Conservation (phyloP, 371 early-diverging fungal genomes). For the Dichotomocladium elegans region DNA sequence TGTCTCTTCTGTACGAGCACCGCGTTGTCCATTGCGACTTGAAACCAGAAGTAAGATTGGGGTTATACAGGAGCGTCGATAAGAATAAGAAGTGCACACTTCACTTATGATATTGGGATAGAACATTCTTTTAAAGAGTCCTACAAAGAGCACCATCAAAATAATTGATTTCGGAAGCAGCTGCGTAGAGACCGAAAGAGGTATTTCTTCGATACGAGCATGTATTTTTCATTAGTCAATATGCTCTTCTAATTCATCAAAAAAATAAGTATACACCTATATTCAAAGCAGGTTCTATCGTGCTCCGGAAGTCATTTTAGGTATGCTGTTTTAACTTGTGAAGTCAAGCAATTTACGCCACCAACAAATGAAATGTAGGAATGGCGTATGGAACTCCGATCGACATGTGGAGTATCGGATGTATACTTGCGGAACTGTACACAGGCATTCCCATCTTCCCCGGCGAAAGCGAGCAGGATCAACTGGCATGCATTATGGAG, state of each 20-base stretch:
- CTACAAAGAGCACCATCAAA: constrained; percentile 63
- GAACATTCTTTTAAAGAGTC: constrained; percentile 64
- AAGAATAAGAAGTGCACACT: too few relatives aligned
- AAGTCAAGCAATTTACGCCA: not conserved
- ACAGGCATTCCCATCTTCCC: constrained; percentile 93
- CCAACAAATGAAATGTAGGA: too few relatives aligned
- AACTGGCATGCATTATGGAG: constrained; percentile 92
- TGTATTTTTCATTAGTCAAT: too few relatives aligned
- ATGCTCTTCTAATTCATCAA: not conserved
- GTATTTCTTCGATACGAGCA: too few relatives aligned
- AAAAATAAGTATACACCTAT: constrained; percentile 76
- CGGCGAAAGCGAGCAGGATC: constrained; percentile 95
- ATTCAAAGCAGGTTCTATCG: constrained; percentile 96
- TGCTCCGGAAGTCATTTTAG: constrained; percentile 93
- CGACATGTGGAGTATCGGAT: constrained; percentile 99
- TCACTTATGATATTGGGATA: not conserved
- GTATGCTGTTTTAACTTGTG: constrained; percentile 18
- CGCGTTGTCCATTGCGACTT: constrained; percentile 98
- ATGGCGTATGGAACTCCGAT: constrained; percentile 78
- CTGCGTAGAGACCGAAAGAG: constrained; percentile 65
- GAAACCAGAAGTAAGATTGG: constrained; percentile 84
- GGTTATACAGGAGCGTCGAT: too few relatives aligned
- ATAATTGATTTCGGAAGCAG: constrained; percentile 94
- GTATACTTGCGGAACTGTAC: constrained; percentile 93
- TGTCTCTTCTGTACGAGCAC: constrained; percentile 69